Base-by-base conservation (phyloP, 495 filamentous ascomycete genomes). In the Hyphodiscus hymeniophilus region DNA sequence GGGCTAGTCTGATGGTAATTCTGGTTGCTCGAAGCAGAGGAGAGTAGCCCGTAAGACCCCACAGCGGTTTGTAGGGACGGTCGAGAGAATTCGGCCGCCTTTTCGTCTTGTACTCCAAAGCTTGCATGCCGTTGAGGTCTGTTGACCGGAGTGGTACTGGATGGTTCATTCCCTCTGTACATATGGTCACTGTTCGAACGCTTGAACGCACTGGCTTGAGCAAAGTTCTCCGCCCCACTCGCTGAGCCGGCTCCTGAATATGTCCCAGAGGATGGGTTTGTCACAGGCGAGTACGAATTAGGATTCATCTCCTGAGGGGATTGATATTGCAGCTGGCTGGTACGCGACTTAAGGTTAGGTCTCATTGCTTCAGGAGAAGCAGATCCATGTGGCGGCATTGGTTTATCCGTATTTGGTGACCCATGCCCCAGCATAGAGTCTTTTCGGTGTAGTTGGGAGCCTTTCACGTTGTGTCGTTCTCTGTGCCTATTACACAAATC, bases 381-480 rank as follows among this genome's bases (percentile, higher is more conserved):
- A 23, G 62, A 57, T n/a, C 53, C 64, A 56, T 72, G 54, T 43
- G 66, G 64, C 45, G 64, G 54, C 55, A 67, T 70, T 51, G 58
- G 54, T 50, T 70, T 26, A 5, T 57, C 71, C 38, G 65, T 58
- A 39, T 69, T 63, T 39, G 75, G 73, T 28, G 73, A 76, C 39
- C 65, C 65, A 60, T 80, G 80, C 55, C 78, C 75, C 55, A 82
- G 66, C 57, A 82, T 72, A 34, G 79, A 76, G 60, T 97, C 92
- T 62, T 92, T 94, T 51, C 89, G 83, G 67, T 90, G 90, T 42
- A 97, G 70, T 64, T 94, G 89, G 12, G 91, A 97, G 38, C 91
- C 92, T 58, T 89, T 84, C 50, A 89, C 90, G n/a, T 88, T 95
- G 64, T 98, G 92, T 47, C 92, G 81, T 61, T 96, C 92, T 60